phyloP scores from a whole-genome alignment of 257 asterid genomes.

The Solanum etuberosum region DNA sequence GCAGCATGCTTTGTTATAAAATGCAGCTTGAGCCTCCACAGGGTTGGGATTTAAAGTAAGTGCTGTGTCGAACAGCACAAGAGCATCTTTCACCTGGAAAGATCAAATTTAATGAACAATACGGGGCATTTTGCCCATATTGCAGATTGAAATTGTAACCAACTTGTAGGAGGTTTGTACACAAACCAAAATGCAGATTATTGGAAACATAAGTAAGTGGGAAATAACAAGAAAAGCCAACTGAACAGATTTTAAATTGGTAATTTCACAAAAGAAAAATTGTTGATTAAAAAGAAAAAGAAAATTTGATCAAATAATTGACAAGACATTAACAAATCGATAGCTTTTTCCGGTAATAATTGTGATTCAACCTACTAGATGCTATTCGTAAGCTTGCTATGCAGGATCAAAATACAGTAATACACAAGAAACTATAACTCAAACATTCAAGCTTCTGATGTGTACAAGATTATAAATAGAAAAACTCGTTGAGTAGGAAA shows the following conservation, averaged over 20 bases:
- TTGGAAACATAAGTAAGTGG: not conserved
- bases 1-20: slow-evolving; percentile 94
- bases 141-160: not conserved
- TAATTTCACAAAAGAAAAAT: not conserved
- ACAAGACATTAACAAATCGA: not conserved
- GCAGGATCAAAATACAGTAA: not conserved
- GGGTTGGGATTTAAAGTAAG: slow-evolving; percentile 78
- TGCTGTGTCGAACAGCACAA: slow-evolving; percentile 71
- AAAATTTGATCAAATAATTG: not conserved
- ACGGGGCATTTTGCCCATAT: not conserved
- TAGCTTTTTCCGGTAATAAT: not conserved
- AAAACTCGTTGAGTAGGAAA: not conserved
- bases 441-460: not conserved
- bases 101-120: not conserved
- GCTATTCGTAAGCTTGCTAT: not conserved
- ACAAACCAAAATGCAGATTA: not conserved
- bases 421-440: not conserved
- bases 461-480: not conserved
- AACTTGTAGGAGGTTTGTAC: not conserved
- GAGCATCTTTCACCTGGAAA: slow-evolving; percentile 91
- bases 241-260: not conserved
- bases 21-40: slow-evolving; percentile 83
- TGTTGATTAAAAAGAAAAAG: not conserved
- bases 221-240: not conserved
- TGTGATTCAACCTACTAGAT: not conserved